These are phyloP conservation scores for Microdochium paspali DNA, from an alignment of 2,329 filamentous ascomycete species.

Conservation along the genomic window DNA sequence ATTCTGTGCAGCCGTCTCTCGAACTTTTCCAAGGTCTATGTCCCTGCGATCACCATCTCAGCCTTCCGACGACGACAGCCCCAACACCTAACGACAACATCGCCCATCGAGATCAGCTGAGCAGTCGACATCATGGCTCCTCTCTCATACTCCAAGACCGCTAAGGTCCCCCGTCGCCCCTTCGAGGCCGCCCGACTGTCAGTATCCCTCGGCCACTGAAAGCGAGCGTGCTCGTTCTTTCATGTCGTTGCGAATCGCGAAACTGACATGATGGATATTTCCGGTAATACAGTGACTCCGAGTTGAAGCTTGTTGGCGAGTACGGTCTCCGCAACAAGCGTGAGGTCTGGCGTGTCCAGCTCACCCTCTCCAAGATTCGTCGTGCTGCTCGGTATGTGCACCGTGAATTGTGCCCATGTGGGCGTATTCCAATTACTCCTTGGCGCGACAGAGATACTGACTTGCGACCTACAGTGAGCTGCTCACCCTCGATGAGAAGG, in stretches of 20 bases:
- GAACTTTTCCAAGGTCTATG: slow-evolving; percentile 1
- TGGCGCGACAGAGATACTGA: too few species aligned
- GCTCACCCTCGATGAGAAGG: slow-evolving; percentile 99
- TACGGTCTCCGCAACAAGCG: slow-evolving; percentile 99
- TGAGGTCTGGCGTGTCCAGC: slow-evolving; percentile 99
- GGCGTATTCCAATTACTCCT: too few species aligned
- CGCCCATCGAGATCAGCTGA: slow-evolving; percentile 5
- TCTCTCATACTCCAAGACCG: slow-evolving; percentile 95
- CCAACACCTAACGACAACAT: slow-evolving; percentile 27
- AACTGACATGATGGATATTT: slow-evolving; percentile 46
- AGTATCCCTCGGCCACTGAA: slow-evolving; percentile 95
- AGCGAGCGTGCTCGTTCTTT: slow-evolving; percentile 95
- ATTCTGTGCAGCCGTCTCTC: slow-evolving; percentile 4
- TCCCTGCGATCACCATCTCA: slow-evolving; percentile 2
- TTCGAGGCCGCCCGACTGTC: slow-evolving; percentile 99
- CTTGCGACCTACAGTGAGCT: slow-evolving; percentile 65
- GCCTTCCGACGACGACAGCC: slow-evolving; percentile 9
- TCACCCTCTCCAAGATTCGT: slow-evolving; percentile 99
- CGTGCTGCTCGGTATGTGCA: slow-evolving; percentile 91
- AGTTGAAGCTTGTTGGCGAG: slow-evolving; percentile 99
- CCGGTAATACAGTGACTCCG: slow-evolving; percentile 71
- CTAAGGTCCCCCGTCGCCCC: slow-evolving; percentile 94
- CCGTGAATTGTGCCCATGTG: too few species aligned
- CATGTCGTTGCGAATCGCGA: slow-evolving; percentile 67
- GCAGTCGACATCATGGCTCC: slow-evolving; percentile 29